phyloP scores from a whole-genome alignment of 768 basidiomycete species.

The Pleurotus pulmonarius region DNA sequence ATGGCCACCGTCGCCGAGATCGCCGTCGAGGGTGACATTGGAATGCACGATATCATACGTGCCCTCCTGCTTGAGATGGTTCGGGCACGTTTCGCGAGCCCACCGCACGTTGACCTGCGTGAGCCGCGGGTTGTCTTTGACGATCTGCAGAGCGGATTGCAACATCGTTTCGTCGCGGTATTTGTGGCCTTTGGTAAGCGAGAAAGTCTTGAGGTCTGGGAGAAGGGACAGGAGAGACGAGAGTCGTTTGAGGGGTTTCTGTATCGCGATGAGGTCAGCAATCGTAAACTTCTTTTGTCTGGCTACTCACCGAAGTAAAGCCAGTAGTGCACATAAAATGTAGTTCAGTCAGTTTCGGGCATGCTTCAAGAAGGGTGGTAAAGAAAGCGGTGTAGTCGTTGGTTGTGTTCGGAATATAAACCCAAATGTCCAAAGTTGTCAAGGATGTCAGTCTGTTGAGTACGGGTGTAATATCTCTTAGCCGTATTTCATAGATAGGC shows the following conservation, averaged over 20 bases:
- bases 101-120: slow-evolving; percentile 4
- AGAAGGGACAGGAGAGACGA: slow-evolving; percentile 32
- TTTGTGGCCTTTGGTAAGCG: slow-evolving; percentile 45
- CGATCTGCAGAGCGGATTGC: background rate
- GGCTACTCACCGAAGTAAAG: slow-evolving; percentile 29
- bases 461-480: slow-evolving; percentile 28
- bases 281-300: no score
- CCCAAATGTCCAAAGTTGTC: slow-evolving; percentile 45
- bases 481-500: slow-evolving; percentile 36
- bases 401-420: slow-evolving; percentile 31
- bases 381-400: slow-evolving; percentile 32
- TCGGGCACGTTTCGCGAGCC: slow-evolving; percentile 6
- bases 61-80: slow-evolving; percentile 5
- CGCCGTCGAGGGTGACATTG: background rate
- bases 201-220: slow-evolving; percentile 38
- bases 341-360: slow-evolving; percentile 39
- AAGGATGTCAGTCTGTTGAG: slow-evolving; percentile 32
- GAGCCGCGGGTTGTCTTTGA: slow-evolving; percentile 1
- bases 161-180: slow-evolving; percentile 27
- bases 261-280: background rate
- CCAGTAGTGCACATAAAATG: slow-evolving; percentile 51
- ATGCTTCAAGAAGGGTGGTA: slow-evolving; percentile 27
- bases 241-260: slow-evolving; percentile 41
- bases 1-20: background rate
- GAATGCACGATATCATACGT: slow-evolving; percentile 2